Base-by-base conservation (phyloP, 2,329 filamentous ascomycete genomes). In the Aspergillus versicolor region DNA sequence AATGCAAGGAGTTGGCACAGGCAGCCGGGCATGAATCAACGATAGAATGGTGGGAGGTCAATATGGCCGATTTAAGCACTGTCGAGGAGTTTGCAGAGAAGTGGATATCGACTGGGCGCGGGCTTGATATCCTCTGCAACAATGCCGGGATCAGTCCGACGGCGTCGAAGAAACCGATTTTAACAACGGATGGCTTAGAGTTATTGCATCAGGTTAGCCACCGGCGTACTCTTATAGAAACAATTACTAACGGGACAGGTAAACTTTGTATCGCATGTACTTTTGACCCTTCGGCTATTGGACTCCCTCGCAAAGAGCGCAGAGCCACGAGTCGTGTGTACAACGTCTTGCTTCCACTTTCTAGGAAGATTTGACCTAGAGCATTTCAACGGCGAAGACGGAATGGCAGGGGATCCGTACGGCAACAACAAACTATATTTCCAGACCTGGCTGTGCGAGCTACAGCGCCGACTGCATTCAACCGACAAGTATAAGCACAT, bases 371-470 rank as follows among this genome's bases (percentile, higher is more conserved):
- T 21, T 22, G 46, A 56, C 34, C 27, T 50, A 5, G 46, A 27
- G 2, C 46, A 52, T 13, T 52, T 52, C 43, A 52, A 52, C 43
- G 19, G 30, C 15, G 38, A 48, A 4, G 7, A 9, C 4, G 55
- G 44, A 17, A 43, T 52, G 49, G 8, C 4, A 9, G 43, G 43
- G 8, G 21, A 52, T 4, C 34, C 49, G 3, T 57, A 57, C 44
- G 34, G 32, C 2, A 57, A 52, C 32, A 57, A 57, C 37, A 57
- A 57, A 5, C 43, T 57, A 1, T 57, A 52, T 8, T 57, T 34
- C 43, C 55, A 57, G 24, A 49, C 38, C 1, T 57, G 55, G 55
- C 13, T 57, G 2, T 11, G n/a, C 0, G 55, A 57, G n/a, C 9
- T 53, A 15, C 49, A 52, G 2, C n/a, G 6, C 19, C 55, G 49